Conservation (phyloP, 345 rosid genomes). For the Pugionium dolabratum region DNA sequence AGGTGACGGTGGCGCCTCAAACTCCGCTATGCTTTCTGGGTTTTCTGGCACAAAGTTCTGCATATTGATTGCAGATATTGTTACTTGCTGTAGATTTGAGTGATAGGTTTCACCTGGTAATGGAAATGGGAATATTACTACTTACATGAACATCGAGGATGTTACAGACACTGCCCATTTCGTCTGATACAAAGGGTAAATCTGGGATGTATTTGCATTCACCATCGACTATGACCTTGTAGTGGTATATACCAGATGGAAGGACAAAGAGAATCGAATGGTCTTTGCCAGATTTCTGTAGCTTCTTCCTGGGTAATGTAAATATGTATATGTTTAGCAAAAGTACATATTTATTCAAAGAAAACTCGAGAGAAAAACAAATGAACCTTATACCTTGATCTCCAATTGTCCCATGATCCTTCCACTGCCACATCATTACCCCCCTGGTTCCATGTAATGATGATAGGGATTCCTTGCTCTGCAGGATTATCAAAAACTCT, state of each 20-base stretch:
- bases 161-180: conserved; percentile 66
- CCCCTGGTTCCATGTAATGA: conserved; percentile 85
- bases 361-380: neutral
- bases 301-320: conserved; percentile 55
- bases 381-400: conserved; percentile 53
- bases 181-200: conserved; percentile 72
- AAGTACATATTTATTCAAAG: neutral
- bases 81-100: conserved; percentile 4
- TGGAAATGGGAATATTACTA: conserved; percentile 34
- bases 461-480: conserved; percentile 70
- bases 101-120: neutral
- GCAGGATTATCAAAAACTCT: conserved; percentile 44
- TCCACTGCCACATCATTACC: conserved; percentile 82
- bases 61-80: conserved; percentile 18
- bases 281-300: conserved; percentile 86
- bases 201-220: conserved; percentile 80
- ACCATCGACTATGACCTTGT: conserved; percentile 86
- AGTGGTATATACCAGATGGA: conserved; percentile 78
- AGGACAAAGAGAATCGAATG: conserved; percentile 76
- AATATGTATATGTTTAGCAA: neutral
- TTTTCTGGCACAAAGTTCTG: conserved; percentile 80
- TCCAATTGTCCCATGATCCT: conserved; percentile 97
- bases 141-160: conserved; percentile 84
- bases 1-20: conserved; percentile 84
- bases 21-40: conserved; percentile 72